Conservation (phyloP, 495 filamentous ascomycete species). For the Penicillium argentinense region DNA sequence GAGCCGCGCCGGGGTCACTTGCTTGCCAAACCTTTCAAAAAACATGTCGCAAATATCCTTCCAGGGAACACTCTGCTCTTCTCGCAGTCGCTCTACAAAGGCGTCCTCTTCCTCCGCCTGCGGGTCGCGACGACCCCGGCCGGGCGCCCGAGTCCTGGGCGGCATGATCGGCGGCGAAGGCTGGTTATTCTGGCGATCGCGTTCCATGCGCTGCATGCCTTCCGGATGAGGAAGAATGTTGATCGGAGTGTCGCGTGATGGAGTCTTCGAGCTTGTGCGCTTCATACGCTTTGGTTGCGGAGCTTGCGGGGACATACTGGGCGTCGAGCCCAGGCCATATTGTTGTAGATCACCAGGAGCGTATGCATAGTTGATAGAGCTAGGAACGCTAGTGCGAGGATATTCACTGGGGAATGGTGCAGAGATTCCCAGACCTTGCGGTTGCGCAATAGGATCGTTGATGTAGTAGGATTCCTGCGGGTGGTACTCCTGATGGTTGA, state of each 20-base stretch:
- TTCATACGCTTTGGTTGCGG: conserved; percentile 30
- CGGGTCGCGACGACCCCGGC: conserved; percentile 44
- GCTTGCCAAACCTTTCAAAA: conserved; percentile 59
- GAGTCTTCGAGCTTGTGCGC: conserved; percentile 24
- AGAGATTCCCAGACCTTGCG: conserved; percentile 42
- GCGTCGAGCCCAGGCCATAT: conserved; percentile 23
- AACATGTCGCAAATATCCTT: conserved; percentile 67
- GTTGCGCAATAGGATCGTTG: conserved; percentile 22
- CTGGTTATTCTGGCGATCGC: conserved; percentile 31
- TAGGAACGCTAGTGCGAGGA: conserved; percentile 24
- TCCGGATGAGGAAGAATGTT: conserved; percentile 43
- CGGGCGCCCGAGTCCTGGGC: conserved; percentile 39
- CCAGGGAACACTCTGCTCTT: conserved; percentile 68
- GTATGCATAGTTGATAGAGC: conserved; percentile 24
- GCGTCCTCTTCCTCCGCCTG: conserved; percentile 65
- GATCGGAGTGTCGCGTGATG: conserved; percentile 31
- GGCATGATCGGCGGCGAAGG: conserved; percentile 21
- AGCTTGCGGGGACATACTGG: conserved; percentile 25
- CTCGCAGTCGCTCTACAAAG: conserved; percentile 65
- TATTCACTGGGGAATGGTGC: conserved; percentile 37
- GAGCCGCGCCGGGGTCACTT: conserved; percentile 65
- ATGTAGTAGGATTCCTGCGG: conserved; percentile 37
- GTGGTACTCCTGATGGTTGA: conserved; percentile 37
- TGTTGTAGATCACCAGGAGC: conserved; percentile 17
- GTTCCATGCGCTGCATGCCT: conserved; percentile 36